Base-by-base conservation (phyloP, 805 yeast species). In the Spathaspora girioi region DNA sequence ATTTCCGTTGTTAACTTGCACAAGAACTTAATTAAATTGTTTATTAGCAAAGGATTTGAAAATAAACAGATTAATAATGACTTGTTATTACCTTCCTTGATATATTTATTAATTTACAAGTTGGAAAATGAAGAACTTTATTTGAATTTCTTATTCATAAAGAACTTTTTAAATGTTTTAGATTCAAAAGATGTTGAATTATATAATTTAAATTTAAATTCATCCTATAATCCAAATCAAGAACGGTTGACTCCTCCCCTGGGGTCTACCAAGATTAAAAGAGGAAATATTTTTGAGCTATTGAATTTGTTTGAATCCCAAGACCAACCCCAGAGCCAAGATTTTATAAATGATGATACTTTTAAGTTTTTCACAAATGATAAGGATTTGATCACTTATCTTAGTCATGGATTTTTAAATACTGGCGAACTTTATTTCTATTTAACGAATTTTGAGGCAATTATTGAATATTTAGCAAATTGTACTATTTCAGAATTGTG, bases 381-480 rank as follows among this genome's bases (percentile, higher is more conserved):
- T 52, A 58, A 58, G 26, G 68, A 62, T 18, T 53, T 73, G 31
- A 59, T 69, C n/a, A 54, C 63, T 8, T 62, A 59, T 51, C 59
- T 73, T 10, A 60, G 59, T 48, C 47, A 54, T 14, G 59, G 52
- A 14, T 68, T 60, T 50, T 61, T 73, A 42, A 73, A 73, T 55
- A 64, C 62, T 27, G 77, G 78, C 1, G 78, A 73, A 52, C 53
- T 67, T 38, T 63, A 64, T 46, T 74, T 65, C 51, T 73, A 71
- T 54, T 58, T 73, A 29, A 73, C 78, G 3, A 74, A 74, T 55
- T 69, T 73, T 48, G 78, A 74, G 49, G 78, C 78, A 3, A 66
- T 70, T 15, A 59, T 72, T 12, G 66, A 60, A 44, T 74, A 68
- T 56, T 59, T 73, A 38, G 67, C 70, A 51, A 71, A 68, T 45